Conservation (phyloP, 2,329 filamentous ascomycete species). For the Hypomyces rosellus region DNA sequence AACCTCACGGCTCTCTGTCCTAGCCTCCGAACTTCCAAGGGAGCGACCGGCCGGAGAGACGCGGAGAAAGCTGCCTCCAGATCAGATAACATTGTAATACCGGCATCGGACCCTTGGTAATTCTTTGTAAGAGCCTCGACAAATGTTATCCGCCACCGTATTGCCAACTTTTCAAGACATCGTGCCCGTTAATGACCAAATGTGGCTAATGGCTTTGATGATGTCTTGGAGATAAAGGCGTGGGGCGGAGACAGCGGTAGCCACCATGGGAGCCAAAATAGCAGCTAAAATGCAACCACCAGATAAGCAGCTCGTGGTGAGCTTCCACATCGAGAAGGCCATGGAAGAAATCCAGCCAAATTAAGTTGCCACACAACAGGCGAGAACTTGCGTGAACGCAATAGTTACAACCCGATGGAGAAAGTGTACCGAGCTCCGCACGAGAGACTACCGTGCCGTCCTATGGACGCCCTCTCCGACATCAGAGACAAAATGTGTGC, state of each 20-base stretch:
- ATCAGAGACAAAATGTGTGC: too few relatives aligned
- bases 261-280: background rate
- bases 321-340: conserved; percentile 5
- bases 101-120: background rate
- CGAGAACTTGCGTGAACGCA: background rate
- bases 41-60: background rate
- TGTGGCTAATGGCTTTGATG: too few relatives aligned
- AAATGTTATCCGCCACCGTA: too few relatives aligned
- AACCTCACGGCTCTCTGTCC: background rate
- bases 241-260: too few relatives aligned
- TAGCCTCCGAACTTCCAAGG: background rate
- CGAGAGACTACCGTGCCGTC: background rate
- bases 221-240: too few relatives aligned
- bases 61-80: background rate
- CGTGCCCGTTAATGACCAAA: too few relatives aligned
- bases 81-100: background rate
- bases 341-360: too few relatives aligned
- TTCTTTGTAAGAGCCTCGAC: background rate
- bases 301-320: background rate
- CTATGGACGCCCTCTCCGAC: too few relatives aligned
- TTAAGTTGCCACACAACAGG: too few relatives aligned
- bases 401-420: background rate
- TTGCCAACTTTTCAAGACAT: too few relatives aligned
- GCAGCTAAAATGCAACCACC: background rate
- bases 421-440: background rate